Evolutionary conservation across 352 stramenopile genomes (phyloP).

Genomic region (Phytophthora citrophthora): DNA sequence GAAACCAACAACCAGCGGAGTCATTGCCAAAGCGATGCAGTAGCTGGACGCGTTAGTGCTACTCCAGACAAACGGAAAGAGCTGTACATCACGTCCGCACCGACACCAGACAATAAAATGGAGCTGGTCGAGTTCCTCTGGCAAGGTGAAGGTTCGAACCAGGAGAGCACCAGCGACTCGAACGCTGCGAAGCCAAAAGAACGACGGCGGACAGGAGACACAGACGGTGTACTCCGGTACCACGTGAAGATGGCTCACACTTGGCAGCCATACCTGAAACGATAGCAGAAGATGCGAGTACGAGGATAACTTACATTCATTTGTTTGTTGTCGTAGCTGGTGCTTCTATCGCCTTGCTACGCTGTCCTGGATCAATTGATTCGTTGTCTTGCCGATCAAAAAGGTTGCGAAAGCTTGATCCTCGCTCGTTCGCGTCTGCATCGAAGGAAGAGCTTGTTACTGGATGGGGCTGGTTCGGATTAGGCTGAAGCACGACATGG

Average conservation of each 20-base stretch:
- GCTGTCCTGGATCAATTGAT: slow-evolving; percentile 33
- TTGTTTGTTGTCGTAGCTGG: slow-evolving; percentile 21
- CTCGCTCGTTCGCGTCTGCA: slow-evolving; percentile 33
- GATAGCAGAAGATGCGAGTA: slow-evolving; percentile 14
- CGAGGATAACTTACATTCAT: slow-evolving; percentile 49
- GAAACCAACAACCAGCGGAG: slow-evolving; percentile 15
- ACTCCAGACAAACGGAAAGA: slow-evolving; percentile 25
- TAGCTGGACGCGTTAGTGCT: neutral
- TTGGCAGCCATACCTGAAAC: slow-evolving; percentile 44
- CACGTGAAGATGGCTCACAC: slow-evolving; percentile 72
- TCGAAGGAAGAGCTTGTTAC: slow-evolving; percentile 40
- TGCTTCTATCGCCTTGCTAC: slow-evolving; percentile 43
- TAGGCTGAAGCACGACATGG: slow-evolving; percentile 18
- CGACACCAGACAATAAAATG: slow-evolving; percentile 14
- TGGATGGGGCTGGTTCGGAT: slow-evolving; percentile 15
- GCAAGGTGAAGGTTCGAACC: slow-evolving; percentile 23
- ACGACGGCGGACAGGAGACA: slow-evolving; percentile 10
- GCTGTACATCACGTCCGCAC: slow-evolving; percentile 30
- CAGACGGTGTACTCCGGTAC: slow-evolving; percentile 48
- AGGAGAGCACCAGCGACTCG: slow-evolving; percentile 21
- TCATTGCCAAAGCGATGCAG: neutral
- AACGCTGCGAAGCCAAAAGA: slow-evolving; percentile 12
- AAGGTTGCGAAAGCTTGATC: slow-evolving; percentile 22
- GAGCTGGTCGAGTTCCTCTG: slow-evolving; percentile 37
- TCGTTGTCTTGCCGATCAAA: slow-evolving; percentile 40